A percentile compares a stretch with the other conserved stretches of the same genome.
Conservation (phyloP, 805 yeast genomes). For the Candida tibetensis region DNA sequence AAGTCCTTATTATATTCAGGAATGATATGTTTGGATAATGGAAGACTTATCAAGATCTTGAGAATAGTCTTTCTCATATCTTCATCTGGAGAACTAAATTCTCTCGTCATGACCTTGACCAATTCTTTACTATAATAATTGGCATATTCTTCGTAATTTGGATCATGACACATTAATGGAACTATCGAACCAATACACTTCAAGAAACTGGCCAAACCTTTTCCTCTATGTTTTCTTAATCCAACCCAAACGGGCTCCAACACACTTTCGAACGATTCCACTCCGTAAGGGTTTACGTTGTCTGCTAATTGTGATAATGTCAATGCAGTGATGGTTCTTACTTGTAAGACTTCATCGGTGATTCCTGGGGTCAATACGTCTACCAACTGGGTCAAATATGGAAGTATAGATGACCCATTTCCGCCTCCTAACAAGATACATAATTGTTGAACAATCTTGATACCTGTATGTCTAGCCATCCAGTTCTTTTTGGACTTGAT, state of each 20-base stretch:
- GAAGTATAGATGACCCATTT: conserved; percentile 51
- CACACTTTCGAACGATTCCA: conserved; percentile 74
- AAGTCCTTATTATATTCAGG: conserved; percentile 49
- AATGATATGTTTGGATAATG: conserved; percentile 57
- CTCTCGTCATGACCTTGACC: conserved; percentile 62
- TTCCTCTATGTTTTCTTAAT: conserved; percentile 72
- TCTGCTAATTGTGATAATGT: conserved; percentile 77
- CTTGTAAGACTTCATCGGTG: conserved; percentile 63
- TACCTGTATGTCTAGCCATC: conserved; percentile 84
- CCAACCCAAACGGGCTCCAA: conserved; percentile 83
- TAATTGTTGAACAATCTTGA: conserved; percentile 71
- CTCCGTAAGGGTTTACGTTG: conserved; percentile 82
- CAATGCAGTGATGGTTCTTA: conserved; percentile 67
- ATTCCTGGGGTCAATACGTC: conserved; percentile 57
- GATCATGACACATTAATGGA: conserved; percentile 70
- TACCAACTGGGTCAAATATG: conserved; percentile 65
- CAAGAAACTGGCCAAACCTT: conserved; percentile 69
- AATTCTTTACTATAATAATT: conserved; percentile 75
- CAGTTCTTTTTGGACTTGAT: conserved; percentile 72
- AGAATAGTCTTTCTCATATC: conserved; percentile 79
- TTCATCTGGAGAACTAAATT: conserved; percentile 79
- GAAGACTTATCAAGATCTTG: conserved; percentile 63
- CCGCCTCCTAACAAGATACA: conserved; percentile 68
- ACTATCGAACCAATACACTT: conserved; percentile 76
- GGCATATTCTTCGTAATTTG: conserved; percentile 62